Percentiles rank a stretch among this genome's conserved stretches.
Evolutionary conservation across 495 filamentous ascomycete species (phyloP).

Genomic region (Aspergillus homomorphus): DNA sequence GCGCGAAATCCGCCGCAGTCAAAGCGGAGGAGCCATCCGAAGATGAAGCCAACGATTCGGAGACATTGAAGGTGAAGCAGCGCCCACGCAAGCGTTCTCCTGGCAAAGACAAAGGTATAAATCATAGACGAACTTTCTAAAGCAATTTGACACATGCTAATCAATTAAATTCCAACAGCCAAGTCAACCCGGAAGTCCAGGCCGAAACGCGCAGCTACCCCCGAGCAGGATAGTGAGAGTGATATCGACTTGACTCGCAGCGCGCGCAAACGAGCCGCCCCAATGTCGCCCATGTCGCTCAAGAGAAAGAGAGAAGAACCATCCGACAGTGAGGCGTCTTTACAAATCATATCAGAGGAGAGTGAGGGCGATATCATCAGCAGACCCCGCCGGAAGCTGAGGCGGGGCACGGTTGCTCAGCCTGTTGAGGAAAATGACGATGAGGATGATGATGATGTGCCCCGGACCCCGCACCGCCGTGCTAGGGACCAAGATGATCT

Average conservation of each 20-base stretch:
- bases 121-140: neutral
- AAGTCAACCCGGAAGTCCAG: slow-evolving; percentile 1
- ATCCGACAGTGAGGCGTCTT: neutral
- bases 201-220: slow-evolving; percentile 3
- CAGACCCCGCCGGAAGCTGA: slow-evolving; percentile 32
- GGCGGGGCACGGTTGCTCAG: slow-evolving; percentile 24
- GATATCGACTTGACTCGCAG: slow-evolving; percentile 19
- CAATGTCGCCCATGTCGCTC: neutral
- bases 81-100: neutral
- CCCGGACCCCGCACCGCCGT: slow-evolving; percentile 27
- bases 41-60: neutral
- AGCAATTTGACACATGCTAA: too few relatives aligned
- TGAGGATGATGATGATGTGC: slow-evolving; percentile 20
- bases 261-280: slow-evolving; percentile 13
- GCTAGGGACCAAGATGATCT: slow-evolving; percentile 28
- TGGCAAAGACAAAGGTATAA: slow-evolving; percentile 7
- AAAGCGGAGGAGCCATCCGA: neutral
- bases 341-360: slow-evolving; percentile 9
- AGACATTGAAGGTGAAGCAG: neutral
- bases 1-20: neutral
- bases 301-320: slow-evolving; percentile 21
- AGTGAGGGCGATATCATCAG: slow-evolving; percentile 29
- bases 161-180: neutral
- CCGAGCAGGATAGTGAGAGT: slow-evolving; percentile 16
- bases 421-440: slow-evolving; percentile 22